Evolutionary conservation across 2,329 filamentous ascomycete species (phyloP).

Genomic region (Colletotrichum horii): DNA sequence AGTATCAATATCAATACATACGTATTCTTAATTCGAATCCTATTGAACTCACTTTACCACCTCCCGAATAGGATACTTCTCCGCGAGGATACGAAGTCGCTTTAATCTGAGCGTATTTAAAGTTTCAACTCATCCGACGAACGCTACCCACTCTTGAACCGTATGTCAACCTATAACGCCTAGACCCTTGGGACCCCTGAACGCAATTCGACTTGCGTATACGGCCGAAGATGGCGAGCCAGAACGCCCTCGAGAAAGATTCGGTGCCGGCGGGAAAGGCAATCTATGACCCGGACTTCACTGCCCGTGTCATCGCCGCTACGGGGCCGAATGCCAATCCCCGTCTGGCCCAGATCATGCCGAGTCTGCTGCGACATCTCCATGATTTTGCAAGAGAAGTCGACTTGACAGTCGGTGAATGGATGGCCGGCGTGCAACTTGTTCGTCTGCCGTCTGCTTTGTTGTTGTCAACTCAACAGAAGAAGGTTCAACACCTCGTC

Average conservation of each 20-base stretch:
- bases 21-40: neutral
- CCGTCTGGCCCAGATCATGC: constrained; percentile 62
- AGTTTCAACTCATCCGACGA: neutral
- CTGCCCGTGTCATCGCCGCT: constrained; percentile 65
- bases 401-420: constrained; percentile 70
- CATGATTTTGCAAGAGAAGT: constrained; percentile 73
- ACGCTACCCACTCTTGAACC: neutral
- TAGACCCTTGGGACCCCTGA: neutral
- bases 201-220: neutral
- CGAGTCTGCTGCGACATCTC: constrained; percentile 64
- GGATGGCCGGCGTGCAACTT: constrained; percentile 68
- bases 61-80: neutral
- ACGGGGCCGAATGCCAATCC: constrained; percentile 68
- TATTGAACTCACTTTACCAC: neutral
- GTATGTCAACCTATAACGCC: neutral
- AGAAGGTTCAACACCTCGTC: neutral
- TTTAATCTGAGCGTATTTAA: neutral
- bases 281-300: constrained; percentile 53
- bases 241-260: neutral
- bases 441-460: constrained; percentile 28
- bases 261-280: neutral
- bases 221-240: neutral
- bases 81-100: neutral
- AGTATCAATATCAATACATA: neutral
- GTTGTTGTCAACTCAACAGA: neutral